phyloP scores from a whole-genome alignment of 108 stramenopile genomes.

The Discostella pseudostelligera region DNA sequence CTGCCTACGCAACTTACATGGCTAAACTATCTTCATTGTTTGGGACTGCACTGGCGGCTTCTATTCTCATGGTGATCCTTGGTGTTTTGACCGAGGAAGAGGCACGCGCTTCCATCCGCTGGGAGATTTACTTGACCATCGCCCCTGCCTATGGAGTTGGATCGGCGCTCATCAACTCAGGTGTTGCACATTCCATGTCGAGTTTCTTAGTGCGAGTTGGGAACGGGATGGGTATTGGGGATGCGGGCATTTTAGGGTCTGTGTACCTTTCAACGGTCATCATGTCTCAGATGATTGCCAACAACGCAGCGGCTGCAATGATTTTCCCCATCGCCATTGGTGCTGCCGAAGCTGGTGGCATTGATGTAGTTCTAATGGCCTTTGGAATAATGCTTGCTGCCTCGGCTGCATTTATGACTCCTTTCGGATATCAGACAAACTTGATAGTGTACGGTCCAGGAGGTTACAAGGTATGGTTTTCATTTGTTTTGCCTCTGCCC shows the following conservation, averaged over 20 bases:
- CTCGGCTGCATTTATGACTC: constrained; percentile 72
- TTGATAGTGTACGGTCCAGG: constrained; percentile 84
- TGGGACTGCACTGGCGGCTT: not conserved
- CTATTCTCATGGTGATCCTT: constrained; percentile 58
- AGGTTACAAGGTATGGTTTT: constrained; percentile 62
- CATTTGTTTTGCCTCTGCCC: too few species aligned
- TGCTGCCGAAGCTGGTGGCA: constrained; percentile 58
- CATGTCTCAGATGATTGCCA: constrained; percentile 79
- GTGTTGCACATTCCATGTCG: not conserved
- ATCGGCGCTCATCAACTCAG: constrained; percentile 65
- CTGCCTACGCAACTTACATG: not conserved
- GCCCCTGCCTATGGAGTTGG: constrained; percentile 85
- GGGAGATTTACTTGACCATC: constrained; percentile 83
- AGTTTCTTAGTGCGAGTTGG: not conserved
- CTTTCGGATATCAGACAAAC: constrained; percentile 82
- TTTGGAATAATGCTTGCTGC: constrained; percentile 81
- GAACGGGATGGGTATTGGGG: not conserved
- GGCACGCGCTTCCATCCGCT: constrained; percentile 73
- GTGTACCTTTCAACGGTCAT: constrained; percentile 83
- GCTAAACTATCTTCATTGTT: constrained; percentile 19
- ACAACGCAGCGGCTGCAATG: constrained; percentile 85
- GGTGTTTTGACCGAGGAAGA: constrained; percentile 84
- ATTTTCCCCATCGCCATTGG: constrained; percentile 50
- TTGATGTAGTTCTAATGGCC: constrained; percentile 61
- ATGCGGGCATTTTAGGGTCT: constrained; percentile 70